phyloP scores from a whole-genome alignment of 805 yeast species.

The Huiozyma naganishii region DNA sequence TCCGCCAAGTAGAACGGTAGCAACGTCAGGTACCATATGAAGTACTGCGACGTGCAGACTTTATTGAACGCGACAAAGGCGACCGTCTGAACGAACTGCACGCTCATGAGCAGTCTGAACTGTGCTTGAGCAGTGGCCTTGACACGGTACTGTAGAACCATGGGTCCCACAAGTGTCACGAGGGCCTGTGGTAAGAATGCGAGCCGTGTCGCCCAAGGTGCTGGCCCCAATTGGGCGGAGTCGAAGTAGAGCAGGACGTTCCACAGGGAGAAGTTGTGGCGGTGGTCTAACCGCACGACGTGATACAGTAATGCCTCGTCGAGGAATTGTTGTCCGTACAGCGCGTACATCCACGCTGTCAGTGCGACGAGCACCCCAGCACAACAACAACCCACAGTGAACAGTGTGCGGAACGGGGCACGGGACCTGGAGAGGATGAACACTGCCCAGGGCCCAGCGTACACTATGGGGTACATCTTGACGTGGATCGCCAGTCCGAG shows the following conservation, averaged over 20 bases:
- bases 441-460: slow-evolving; percentile 56
- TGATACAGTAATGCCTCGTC: slow-evolving; percentile 78
- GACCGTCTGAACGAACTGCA: slow-evolving; percentile 67
- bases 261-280: slow-evolving; percentile 90
- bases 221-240: slow-evolving; percentile 29
- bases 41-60: slow-evolving; percentile 90
- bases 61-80: slow-evolving; percentile 71
- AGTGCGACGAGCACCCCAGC: slow-evolving; percentile 35
- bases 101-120: slow-evolving; percentile 28
- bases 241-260: slow-evolving; percentile 59
- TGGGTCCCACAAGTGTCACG: slow-evolving; percentile 32
- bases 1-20: slow-evolving; percentile 59
- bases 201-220: slow-evolving; percentile 25
- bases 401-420: slow-evolving; percentile 14
- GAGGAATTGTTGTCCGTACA: slow-evolving; percentile 68
- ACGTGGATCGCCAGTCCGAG: slow-evolving; percentile 80
- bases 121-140: not conserved
- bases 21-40: slow-evolving; percentile 85
- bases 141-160: not conserved
- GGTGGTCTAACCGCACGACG: slow-evolving; percentile 72
- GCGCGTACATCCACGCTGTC: slow-evolving; percentile 49
- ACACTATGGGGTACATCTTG: slow-evolving; percentile 86
- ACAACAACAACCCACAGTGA: slow-evolving; percentile 34
- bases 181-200: slow-evolving; percentile 81
- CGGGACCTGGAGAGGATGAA: slow-evolving; percentile 12